Conservation (phyloP, 2,329 filamentous ascomycete species). For the Nannizziopsis arthrosporioides region DNA sequence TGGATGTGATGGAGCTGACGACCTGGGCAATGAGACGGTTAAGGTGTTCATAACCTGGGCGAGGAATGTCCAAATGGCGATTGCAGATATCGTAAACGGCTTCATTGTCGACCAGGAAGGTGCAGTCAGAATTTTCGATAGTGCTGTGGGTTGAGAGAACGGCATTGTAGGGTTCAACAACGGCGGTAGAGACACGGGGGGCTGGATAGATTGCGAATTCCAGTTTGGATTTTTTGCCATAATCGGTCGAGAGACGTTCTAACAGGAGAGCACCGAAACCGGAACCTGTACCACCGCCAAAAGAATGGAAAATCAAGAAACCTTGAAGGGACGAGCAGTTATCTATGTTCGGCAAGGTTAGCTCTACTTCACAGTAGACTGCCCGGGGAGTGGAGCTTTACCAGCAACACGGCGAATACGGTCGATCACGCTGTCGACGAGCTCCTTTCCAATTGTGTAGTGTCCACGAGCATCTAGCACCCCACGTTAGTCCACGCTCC, state of each 20-base stretch:
- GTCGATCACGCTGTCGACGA: slow-evolving; percentile 52
- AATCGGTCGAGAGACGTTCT: slow-evolving; percentile 98
- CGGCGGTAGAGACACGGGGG: slow-evolving; percentile 89
- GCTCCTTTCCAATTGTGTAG: slow-evolving; percentile 58
- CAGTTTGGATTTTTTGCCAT: slow-evolving; percentile 99
- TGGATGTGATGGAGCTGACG: slow-evolving; percentile 95
- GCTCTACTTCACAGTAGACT: neutral
- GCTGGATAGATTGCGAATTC: slow-evolving; percentile 99
- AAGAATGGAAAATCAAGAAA: slow-evolving; percentile 95
- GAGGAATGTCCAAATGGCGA: slow-evolving; percentile 91
- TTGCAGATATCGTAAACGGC: slow-evolving; percentile 99
- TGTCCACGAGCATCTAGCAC: slow-evolving; percentile 51
- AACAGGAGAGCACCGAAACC: slow-evolving; percentile 97
- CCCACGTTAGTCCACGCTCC: slow-evolving; percentile 1
- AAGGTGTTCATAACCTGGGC: slow-evolving; percentile 96
- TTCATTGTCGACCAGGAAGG: slow-evolving; percentile 99
- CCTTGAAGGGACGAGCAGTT: slow-evolving; percentile 56
- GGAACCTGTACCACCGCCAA: slow-evolving; percentile 96
- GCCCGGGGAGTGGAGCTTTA: slow-evolving; percentile 22
- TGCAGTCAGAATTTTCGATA: slow-evolving; percentile 98
- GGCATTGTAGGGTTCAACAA: slow-evolving; percentile 99
- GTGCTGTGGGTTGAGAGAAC: slow-evolving; percentile 98
- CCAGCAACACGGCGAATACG: slow-evolving; percentile 53
- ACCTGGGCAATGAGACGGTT: slow-evolving; percentile 99
- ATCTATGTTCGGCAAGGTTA: slow-evolving; percentile 32